Conservation (phyloP, 805 yeast species). For the Yamadazyma nakazawae region DNA sequence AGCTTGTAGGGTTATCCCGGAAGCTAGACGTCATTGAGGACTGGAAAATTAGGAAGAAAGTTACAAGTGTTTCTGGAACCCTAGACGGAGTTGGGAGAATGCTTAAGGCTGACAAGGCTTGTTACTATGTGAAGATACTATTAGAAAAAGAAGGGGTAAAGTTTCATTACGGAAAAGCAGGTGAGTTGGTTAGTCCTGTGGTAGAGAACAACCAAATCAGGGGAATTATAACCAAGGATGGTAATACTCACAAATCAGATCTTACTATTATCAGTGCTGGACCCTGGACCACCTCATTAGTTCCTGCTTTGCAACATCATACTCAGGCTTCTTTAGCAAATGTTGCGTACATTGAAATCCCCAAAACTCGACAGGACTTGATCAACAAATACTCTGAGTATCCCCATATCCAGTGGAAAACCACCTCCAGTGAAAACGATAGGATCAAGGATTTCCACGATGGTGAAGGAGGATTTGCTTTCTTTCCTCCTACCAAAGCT, state of each 20-base stretch:
- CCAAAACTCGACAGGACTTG: conserved; percentile 27
- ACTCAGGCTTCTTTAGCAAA: conserved; percentile 37
- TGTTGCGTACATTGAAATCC: conserved; percentile 31
- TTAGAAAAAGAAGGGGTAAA: conserved; percentile 29
- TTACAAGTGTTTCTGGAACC: neutral
- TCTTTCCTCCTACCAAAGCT: conserved; percentile 1
- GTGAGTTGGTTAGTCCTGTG: conserved; percentile 11
- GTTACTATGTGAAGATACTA: conserved; percentile 26
- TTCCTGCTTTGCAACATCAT: conserved; percentile 34
- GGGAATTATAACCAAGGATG: conserved; percentile 24
- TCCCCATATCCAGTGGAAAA: conserved; percentile 34
- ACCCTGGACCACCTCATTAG: conserved; percentile 25
- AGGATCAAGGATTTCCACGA: conserved; percentile 18
- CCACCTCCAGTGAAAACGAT: conserved; percentile 1
- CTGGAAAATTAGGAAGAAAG: conserved; percentile 3
- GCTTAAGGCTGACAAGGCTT: conserved; percentile 30
- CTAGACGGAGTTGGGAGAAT: conserved; percentile 25
- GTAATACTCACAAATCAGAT: conserved; percentile 20
- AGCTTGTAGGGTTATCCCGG: conserved; percentile 22
- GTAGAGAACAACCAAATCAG: conserved; percentile 3
- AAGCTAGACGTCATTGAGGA: conserved; percentile 18
- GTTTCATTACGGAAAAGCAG: conserved; percentile 26
- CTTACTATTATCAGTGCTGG: conserved; percentile 26
- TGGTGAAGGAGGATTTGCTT: conserved; percentile 33
- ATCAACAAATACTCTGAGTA: conserved; percentile 27